A percentile compares a stretch with the other conserved stretches of the same genome.
Conservation (phyloP, 768 basidiomycete species). For the Mycena olivaceomarginata region DNA sequence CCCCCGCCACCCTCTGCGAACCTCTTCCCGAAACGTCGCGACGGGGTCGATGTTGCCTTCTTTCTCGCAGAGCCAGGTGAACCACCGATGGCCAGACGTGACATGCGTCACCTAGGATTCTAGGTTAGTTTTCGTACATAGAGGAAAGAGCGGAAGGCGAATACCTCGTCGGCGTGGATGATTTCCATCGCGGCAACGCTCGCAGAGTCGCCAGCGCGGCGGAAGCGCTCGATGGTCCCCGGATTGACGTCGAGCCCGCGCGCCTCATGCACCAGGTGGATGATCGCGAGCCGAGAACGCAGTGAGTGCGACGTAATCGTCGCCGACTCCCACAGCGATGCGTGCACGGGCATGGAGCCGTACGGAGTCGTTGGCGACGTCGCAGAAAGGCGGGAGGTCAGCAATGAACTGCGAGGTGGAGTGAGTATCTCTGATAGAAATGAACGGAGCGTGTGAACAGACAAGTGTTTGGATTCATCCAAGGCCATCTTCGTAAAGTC, state of each 20-base stretch:
- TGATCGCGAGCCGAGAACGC: slow-evolving; percentile 85
- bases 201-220: slow-evolving; percentile 78
- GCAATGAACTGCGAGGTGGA: slow-evolving; percentile 64
- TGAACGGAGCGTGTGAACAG: slow-evolving; percentile 20
- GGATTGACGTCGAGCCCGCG: slow-evolving; percentile 92
- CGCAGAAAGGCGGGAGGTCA: slow-evolving; percentile 76
- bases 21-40: slow-evolving; percentile 80
- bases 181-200: slow-evolving; percentile 83
- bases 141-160: background rate
- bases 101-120: slow-evolving; percentile 78
- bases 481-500: slow-evolving; percentile 91
- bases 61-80: slow-evolving; percentile 82
- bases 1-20: slow-evolving; percentile 81
- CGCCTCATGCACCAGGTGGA: slow-evolving; percentile 92
- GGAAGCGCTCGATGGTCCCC: slow-evolving; percentile 83
- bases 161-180: slow-evolving; percentile 83
- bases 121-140: background rate
- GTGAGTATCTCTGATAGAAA: background rate
- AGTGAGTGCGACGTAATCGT: slow-evolving; percentile 79
- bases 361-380: slow-evolving; percentile 82
- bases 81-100: slow-evolving; percentile 89
- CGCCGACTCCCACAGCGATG: slow-evolving; percentile 89
- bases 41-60: slow-evolving; percentile 74
- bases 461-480: slow-evolving; percentile 92
- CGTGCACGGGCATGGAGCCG: slow-evolving; percentile 85